Conservation (phyloP, 148 eudicot genomes). For the Dianthus caryophyllus region DNA sequence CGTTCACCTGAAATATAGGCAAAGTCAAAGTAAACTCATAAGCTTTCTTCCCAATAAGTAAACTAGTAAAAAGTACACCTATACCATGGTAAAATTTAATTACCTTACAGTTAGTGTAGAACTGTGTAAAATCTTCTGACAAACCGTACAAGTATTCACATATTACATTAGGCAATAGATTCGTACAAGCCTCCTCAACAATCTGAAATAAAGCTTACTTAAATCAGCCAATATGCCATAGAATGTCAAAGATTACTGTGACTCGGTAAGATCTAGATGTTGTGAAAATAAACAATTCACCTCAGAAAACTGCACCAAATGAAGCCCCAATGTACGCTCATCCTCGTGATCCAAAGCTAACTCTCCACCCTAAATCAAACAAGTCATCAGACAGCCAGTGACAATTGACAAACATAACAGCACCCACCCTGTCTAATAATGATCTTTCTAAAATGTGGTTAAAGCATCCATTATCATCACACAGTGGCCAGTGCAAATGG, state of each 20-base stretch:
- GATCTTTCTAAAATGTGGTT: too few species aligned
- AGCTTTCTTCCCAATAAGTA: neutral
- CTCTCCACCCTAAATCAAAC: slow-evolving; percentile 34
- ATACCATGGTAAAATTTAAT: neutral
- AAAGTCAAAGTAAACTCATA: neutral
- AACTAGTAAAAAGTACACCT: neutral
- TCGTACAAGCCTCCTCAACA: slow-evolving; percentile 66
- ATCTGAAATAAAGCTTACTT: slow-evolving; percentile 38
- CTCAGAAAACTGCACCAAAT: slow-evolving; percentile 73
- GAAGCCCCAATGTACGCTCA: slow-evolving; percentile 61
- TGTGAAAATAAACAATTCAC: slow-evolving; percentile 27
- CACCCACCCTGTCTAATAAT: too few species aligned
- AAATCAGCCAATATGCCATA: too few species aligned
- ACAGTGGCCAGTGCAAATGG: too few species aligned
- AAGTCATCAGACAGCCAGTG: neutral
- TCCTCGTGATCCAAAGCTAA: slow-evolving; percentile 41
- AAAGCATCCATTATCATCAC: too few species aligned
- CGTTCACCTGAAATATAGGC: slow-evolving; percentile 50
- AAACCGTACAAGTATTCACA: slow-evolving; percentile 67
- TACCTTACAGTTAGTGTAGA: slow-evolving; percentile 69
- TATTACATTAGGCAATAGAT: slow-evolving; percentile 57
- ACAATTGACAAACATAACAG: too few species aligned
- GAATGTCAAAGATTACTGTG: neutral
- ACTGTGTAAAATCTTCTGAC: slow-evolving; percentile 50
- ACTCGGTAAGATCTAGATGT: neutral